Base-by-base conservation (phyloP, 805 yeast genomes). In the Yarrowia sp. region DNA sequence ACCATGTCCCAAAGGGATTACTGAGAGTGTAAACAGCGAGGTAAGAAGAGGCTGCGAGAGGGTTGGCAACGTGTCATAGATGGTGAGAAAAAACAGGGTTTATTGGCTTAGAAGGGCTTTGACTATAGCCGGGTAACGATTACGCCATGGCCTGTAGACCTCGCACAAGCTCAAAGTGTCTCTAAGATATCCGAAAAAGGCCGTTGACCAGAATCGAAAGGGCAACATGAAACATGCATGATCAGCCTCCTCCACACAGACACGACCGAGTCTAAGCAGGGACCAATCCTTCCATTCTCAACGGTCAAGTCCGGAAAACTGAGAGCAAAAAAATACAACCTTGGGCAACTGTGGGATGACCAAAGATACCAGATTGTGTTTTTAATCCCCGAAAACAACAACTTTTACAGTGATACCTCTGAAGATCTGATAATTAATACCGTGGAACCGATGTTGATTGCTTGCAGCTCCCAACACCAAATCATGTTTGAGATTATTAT, bases 1-100 rank as follows among this genome's bases (percentile, higher is more conserved):
- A 48, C 55, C 55, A 48, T 48, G 55, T 48, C 55, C 41, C 31
- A 51, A 51, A 36, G 43, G 33, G 58, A 36, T 38, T 51, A 36
- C 43, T 51, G 58, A 36, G 58, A 51, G 39, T 28, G 28, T 32
- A 15, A 47, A 18, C 55, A 33, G 41, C 14, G 22, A 32, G 22
- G 22, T 18, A 43, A 22, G 14, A 22, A 22, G 28, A 22, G 28
- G 28, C 28, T 3, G 28, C 28, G 28, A 22, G 5, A 22, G 28
- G 28, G 28, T 22, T 22, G 28, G 28, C 28, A 22, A 22, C 28
- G 28, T 22, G 28, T 22, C 28, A 22, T 22, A 22, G 28, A 22
- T 3, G 28, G 4, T 22, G 28, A 22, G 4, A 22, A 22, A 22
- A 22, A 22, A n/a, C n/a, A n/a, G n/a, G 28, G 28, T 22, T 22